Percentiles rank a stretch among this genome's conserved stretches.
These are phyloP conservation scores for Sanguinoderma infundibulare DNA, from an alignment of 1,284 basidiomycete species.

Conservation along the genomic window DNA sequence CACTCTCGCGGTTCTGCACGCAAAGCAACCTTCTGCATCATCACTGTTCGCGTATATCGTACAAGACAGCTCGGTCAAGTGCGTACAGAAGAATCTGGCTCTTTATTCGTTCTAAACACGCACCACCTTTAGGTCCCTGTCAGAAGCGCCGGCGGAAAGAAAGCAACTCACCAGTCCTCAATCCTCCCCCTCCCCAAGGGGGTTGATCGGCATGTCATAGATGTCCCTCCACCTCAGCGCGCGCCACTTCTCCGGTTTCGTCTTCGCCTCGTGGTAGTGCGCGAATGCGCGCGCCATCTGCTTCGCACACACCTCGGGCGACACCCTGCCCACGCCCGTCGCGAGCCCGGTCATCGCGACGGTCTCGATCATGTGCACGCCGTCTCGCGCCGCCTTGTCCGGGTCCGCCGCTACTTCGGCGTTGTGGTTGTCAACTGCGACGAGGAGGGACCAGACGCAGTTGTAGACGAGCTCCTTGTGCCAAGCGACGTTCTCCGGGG, in stretches of 20 bases:
- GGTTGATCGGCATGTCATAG: background rate
- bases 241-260: constrained; percentile 19
- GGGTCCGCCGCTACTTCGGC: background rate
- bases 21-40: no score
- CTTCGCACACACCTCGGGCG: constrained; percentile 19
- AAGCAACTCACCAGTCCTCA: background rate
- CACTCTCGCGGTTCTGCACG: no score
- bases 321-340: constrained; percentile 23
- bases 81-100: no score
- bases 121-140: no score
- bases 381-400: background rate
- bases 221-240: constrained; percentile 18
- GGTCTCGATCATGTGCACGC: background rate
- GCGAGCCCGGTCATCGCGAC: constrained; percentile 30
- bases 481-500: constrained; percentile 29
- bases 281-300: constrained; percentile 28
- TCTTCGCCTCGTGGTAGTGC: constrained; percentile 17
- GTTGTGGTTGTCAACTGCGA: constrained; percentile 27
- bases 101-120: no score
- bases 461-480: constrained; percentile 36
- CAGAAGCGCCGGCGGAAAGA: no score
- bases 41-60: no score
- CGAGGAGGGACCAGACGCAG: constrained; percentile 34
- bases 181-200: background rate
- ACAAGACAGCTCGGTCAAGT: no score